Conservation (phyloP, 768 basidiomycete genomes). For the Mycena vitilis region DNA sequence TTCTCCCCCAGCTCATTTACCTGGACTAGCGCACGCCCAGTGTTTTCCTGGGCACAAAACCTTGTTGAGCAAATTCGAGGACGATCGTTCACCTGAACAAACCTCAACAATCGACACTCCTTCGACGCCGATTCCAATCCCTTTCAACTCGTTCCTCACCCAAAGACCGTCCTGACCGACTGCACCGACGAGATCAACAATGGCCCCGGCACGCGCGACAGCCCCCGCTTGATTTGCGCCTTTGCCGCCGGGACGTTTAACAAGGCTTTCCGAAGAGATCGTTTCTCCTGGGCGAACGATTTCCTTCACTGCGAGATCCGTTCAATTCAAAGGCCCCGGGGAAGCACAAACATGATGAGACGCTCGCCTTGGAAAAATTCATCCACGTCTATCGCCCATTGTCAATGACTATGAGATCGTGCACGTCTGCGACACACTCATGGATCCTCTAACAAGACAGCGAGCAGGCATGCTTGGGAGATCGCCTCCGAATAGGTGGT, state of each 20-base stretch:
- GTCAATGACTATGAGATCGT: not conserved
- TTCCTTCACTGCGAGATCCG: constrained; percentile 53
- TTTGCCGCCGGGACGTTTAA: constrained; percentile 68
- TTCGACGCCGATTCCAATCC: constrained; percentile 53
- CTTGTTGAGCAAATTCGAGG: not conserved
- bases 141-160: constrained; percentile 54
- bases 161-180: constrained; percentile 66
- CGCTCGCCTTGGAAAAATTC: constrained; percentile 66
- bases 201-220: constrained; percentile 62
- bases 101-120: constrained; percentile 56
- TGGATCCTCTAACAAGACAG: constrained; percentile 61
- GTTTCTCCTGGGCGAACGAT: constrained; percentile 71
- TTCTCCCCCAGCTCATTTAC: constrained; percentile 69
- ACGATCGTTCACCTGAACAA: constrained; percentile 17
- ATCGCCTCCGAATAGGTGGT: too few species aligned
- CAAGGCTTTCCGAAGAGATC: constrained; percentile 62
- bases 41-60: constrained; percentile 52
- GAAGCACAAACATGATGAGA: not conserved
- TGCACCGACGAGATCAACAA: constrained; percentile 61
- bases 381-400: constrained; percentile 56
- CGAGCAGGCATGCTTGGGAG: constrained; percentile 24
- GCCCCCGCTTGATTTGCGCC: constrained; percentile 75
- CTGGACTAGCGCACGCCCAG: constrained; percentile 72
- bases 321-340: not conserved
- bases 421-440: constrained; percentile 51